These are phyloP conservation scores for Colletotrichum theobromicola DNA, from an alignment of 2,329 filamentous ascomycete species.

Conservation along the genomic window DNA sequence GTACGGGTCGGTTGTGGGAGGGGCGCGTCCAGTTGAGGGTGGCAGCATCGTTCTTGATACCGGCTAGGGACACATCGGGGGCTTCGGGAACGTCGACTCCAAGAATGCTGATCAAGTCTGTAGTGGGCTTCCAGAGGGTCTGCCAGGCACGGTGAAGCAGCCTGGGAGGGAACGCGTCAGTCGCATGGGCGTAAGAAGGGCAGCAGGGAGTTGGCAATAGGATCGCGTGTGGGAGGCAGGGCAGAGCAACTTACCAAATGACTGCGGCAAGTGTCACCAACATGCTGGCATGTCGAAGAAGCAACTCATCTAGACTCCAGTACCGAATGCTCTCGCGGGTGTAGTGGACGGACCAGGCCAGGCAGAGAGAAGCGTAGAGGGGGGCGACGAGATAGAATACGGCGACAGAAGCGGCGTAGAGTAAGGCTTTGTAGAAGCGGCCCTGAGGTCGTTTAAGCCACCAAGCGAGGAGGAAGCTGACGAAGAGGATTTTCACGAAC, in stretches of 20 bases:
- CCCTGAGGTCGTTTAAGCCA: slow-evolving; percentile 21
- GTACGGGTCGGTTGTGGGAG: slow-evolving; percentile 67
- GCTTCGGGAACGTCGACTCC: slow-evolving; percentile 92
- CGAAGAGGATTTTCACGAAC: slow-evolving; percentile 22
- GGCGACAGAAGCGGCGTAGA: slow-evolving; percentile 16
- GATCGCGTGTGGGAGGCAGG: neutral
- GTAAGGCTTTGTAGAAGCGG: slow-evolving; percentile 19
- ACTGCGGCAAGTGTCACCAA: slow-evolving; percentile 57
- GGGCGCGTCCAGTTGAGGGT: slow-evolving; percentile 90
- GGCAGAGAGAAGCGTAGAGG: slow-evolving; percentile 10
- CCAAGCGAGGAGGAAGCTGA: slow-evolving; percentile 24
- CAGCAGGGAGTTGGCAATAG: neutral
- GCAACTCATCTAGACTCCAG: slow-evolving; percentile 50
- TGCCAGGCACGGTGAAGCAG: slow-evolving; percentile 85
- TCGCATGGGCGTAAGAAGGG: neutral
- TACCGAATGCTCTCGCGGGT: slow-evolving; percentile 20
- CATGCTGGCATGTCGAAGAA: slow-evolving; percentile 59
- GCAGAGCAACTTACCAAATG: slow-evolving; percentile 50
- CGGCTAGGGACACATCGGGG: slow-evolving; percentile 88
- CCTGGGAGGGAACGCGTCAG: slow-evolving; percentile 53
- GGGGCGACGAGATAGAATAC: slow-evolving; percentile 22
- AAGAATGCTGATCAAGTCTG: slow-evolving; percentile 87
- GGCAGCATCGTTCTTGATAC: slow-evolving; percentile 85
- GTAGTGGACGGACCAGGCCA: slow-evolving; percentile 21
- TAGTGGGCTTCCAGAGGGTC: slow-evolving; percentile 88